Percentiles rank a stretch among this genome's conserved stretches.
Evolutionary conservation across 2,329 filamentous ascomycete species (phyloP).

Genomic region (Endoconidiophora polonica): DNA sequence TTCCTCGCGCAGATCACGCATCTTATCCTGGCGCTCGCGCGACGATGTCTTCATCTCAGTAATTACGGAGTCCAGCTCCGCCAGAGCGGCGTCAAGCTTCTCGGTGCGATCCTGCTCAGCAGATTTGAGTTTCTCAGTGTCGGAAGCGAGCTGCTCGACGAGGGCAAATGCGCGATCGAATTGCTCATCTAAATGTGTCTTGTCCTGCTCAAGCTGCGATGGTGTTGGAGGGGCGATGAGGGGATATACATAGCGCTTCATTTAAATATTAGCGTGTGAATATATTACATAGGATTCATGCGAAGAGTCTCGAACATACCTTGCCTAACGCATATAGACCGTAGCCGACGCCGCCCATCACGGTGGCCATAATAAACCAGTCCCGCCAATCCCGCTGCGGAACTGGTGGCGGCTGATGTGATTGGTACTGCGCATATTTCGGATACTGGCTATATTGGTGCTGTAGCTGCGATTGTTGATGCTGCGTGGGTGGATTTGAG

Average conservation of each 20-base stretch:
- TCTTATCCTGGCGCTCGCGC: slow-evolving; percentile 71
- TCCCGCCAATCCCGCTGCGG: slow-evolving; percentile 90
- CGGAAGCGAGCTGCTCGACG: slow-evolving; percentile 79
- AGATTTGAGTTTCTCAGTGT: slow-evolving; percentile 74
- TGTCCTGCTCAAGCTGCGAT: slow-evolving; percentile 86
- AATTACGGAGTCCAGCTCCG: slow-evolving; percentile 73
- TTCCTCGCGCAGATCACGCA: slow-evolving; percentile 71
- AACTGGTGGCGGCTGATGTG: slow-evolving; percentile 32
- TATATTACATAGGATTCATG: background rate
- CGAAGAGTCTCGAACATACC: slow-evolving; percentile 28
- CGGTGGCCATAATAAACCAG: slow-evolving; percentile 98
- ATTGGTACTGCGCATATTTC: slow-evolving; percentile 28
- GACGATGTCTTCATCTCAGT: slow-evolving; percentile 66
- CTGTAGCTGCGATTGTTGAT: slow-evolving; percentile 21
- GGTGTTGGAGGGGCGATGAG: slow-evolving; percentile 86
- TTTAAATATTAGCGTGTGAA: too few relatives aligned
- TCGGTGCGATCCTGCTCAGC: slow-evolving; percentile 74
- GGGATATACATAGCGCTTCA: slow-evolving; percentile 73
- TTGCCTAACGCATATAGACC: slow-evolving; percentile 78
- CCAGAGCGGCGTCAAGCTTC: slow-evolving; percentile 62
- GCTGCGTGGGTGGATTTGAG: slow-evolving; percentile 19
- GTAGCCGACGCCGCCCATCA: slow-evolving; percentile 77
- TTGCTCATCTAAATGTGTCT: slow-evolving; percentile 77
- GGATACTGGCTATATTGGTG: slow-evolving; percentile 27
- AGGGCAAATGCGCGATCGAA: slow-evolving; percentile 85